phyloP scores from a whole-genome alignment of 768 basidiomycete species.

The Strobilomyces confusus region DNA sequence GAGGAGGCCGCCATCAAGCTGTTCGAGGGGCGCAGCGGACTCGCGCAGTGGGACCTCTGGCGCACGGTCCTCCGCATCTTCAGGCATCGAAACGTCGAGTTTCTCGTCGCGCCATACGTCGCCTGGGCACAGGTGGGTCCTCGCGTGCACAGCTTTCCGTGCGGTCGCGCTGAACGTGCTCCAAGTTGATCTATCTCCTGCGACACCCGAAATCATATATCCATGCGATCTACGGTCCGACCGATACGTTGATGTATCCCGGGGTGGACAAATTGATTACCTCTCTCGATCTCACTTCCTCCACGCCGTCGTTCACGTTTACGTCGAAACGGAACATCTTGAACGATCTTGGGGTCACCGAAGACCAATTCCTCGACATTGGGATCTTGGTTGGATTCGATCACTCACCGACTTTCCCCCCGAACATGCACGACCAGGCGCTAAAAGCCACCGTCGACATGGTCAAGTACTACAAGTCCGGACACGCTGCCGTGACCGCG shows the following conservation, averaged over 20 bases:
- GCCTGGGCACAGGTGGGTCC: slow-evolving; percentile 89
- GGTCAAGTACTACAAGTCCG: slow-evolving; percentile 90
- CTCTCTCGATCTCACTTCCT: slow-evolving; percentile 69
- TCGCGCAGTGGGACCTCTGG: slow-evolving; percentile 91
- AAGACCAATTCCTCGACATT: slow-evolving; percentile 94
- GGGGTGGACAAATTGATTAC: slow-evolving; percentile 88
- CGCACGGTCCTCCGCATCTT: slow-evolving; percentile 89
- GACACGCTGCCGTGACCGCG: slow-evolving; percentile 72
- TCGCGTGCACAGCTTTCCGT: slow-evolving; percentile 1
- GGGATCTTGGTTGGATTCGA: slow-evolving; percentile 91
- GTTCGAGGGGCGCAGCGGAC: slow-evolving; percentile 70
- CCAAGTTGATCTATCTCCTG: slow-evolving; percentile 89
- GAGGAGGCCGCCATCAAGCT: slow-evolving; percentile 85
- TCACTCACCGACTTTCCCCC: slow-evolving; percentile 74
- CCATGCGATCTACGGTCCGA: slow-evolving; percentile 89
- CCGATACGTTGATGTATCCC: slow-evolving; percentile 87
- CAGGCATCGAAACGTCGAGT: slow-evolving; percentile 92
- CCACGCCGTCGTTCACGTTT: slow-evolving; percentile 73
- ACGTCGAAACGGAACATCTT: slow-evolving; percentile 78
- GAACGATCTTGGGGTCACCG: slow-evolving; percentile 56
- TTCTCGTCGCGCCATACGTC: slow-evolving; percentile 91
- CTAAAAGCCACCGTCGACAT: slow-evolving; percentile 87
- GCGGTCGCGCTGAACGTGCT: slow-evolving; percentile 4
- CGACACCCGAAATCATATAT: slow-evolving; percentile 92
- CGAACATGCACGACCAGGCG: slow-evolving; percentile 74